phyloP scores from a whole-genome alignment of 163 green algal species.

The Smithsoniella earleae region DNA sequence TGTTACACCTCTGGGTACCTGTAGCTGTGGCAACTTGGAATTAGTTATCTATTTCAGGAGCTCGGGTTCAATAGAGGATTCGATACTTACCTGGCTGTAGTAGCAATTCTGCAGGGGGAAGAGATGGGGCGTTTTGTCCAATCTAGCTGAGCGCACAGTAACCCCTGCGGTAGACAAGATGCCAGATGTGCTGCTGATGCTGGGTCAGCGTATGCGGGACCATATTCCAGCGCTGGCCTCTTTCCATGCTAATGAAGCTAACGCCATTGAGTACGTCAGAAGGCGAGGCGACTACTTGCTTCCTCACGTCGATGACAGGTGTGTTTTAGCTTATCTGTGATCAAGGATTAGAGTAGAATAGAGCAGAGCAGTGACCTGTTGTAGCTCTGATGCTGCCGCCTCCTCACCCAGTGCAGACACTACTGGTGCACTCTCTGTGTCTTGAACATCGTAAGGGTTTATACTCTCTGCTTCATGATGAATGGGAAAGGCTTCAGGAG shows the following conservation, averaged over 20 bases:
- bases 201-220: slow-evolving; percentile 38
- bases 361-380: no score
- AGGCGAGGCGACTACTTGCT: slow-evolving; percentile 33
- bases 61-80: background rate
- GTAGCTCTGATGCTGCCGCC: no score
- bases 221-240: slow-evolving; percentile 27
- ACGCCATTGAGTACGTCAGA: slow-evolving; percentile 45
- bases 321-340: background rate
- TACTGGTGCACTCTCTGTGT: background rate
- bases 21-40: no score
- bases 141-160: slow-evolving; percentile 39
- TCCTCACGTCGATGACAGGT: slow-evolving; percentile 48
- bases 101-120: slow-evolving; percentile 42
- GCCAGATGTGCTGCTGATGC: slow-evolving; percentile 33
- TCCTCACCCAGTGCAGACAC: background rate
- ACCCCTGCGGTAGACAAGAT: slow-evolving; percentile 27
- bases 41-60: background rate
- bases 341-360: no score
- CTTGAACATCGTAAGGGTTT: background rate
- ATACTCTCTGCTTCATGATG: no score
- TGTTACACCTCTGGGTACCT: no score
- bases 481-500: no score
- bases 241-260: slow-evolving; percentile 47
- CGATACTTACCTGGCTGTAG: background rate
- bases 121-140: slow-evolving; percentile 41